Conservation (phyloP, 2,329 filamentous ascomycete species). For the Purpureocillium takamizusanense region DNA sequence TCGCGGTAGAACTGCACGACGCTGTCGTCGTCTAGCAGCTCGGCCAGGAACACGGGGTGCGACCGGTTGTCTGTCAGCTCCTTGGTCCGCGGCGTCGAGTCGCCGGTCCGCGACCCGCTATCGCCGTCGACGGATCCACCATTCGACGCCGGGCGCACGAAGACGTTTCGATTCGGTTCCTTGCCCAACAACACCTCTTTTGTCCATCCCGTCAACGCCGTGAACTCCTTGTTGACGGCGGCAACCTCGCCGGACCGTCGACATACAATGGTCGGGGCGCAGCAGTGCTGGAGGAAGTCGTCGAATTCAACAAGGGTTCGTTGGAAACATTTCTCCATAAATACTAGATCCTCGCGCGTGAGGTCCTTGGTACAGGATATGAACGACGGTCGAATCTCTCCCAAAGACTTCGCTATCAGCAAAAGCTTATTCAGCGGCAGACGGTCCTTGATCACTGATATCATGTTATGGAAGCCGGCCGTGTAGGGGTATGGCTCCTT, state of each 20-base stretch:
- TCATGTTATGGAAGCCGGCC: slow-evolving; percentile 80
- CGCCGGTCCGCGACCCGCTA: slow-evolving; percentile 22
- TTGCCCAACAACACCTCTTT: slow-evolving; percentile 83
- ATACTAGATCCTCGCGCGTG: slow-evolving; percentile 80
- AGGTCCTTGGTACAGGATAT: slow-evolving; percentile 87
- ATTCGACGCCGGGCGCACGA: slow-evolving; percentile 43
- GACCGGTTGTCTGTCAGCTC: slow-evolving; percentile 39
- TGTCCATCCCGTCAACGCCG: slow-evolving; percentile 89
- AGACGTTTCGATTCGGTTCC: slow-evolving; percentile 79
- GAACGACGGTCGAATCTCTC: slow-evolving; percentile 85
- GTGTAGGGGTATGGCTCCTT: slow-evolving; percentile 90
- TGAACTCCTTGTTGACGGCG: slow-evolving; percentile 92
- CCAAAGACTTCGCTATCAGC: slow-evolving; percentile 78
- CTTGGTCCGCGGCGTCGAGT: slow-evolving; percentile 43
- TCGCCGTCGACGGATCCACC: slow-evolving; percentile 23
- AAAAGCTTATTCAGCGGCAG: slow-evolving; percentile 70
- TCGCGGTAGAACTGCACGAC: slow-evolving; percentile 95
- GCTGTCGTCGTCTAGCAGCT: slow-evolving; percentile 86
- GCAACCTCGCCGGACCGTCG: slow-evolving; percentile 91
- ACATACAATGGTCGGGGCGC: slow-evolving; percentile 86
- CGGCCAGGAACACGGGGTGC: slow-evolving; percentile 82
- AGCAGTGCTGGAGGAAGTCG: slow-evolving; percentile 80
- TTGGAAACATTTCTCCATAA: slow-evolving; percentile 97
- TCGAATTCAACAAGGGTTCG: slow-evolving; percentile 88
- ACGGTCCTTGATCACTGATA: slow-evolving; percentile 67